A percentile compares a stretch with the other conserved stretches of the same genome.
These are phyloP conservation scores for Coemansia sp. DNA, from an alignment of 192 early-diverging fungal species.

Conservation along the genomic window DNA sequence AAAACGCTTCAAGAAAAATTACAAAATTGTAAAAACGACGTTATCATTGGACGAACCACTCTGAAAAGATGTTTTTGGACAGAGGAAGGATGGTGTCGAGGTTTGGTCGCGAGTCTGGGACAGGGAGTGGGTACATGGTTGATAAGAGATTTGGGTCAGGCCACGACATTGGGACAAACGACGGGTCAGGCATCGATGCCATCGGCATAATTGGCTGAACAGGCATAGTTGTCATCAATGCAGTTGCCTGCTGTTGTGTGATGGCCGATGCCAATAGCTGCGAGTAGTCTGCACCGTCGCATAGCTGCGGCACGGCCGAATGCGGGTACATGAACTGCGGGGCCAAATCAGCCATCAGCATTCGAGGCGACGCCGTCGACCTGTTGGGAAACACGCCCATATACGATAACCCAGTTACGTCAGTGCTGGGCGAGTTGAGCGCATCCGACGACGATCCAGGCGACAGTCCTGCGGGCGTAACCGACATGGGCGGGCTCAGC, in stretches of 20 bases:
- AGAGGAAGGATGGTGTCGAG: constrained; percentile 23
- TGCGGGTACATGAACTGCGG: constrained; percentile 18
- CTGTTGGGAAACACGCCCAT: constrained; percentile 11
- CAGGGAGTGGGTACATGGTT: not conserved
- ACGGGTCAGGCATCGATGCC: not conserved
- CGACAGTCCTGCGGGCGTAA: not conserved
- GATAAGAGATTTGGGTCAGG: not conserved
- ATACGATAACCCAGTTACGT: constrained; percentile 21
- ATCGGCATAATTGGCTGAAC: not conserved
- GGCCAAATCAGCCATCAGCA: constrained; percentile 12
- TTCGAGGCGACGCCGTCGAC: constrained; percentile 23
- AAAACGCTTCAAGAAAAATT: constrained; percentile 8
- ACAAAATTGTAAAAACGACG: not conserved
- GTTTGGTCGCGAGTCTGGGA: not conserved
- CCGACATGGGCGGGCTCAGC: constrained; percentile 3
- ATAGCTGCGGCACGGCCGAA: constrained; percentile 4
- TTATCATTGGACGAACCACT: constrained; percentile 26
- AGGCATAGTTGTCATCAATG: constrained; percentile 7
- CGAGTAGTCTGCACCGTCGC: constrained; percentile 13
- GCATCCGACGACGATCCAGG: constrained; percentile 3
- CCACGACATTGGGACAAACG: not conserved
- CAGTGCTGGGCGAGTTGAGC: not conserved
- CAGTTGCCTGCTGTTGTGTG: constrained; percentile 20
- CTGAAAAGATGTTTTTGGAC: constrained; percentile 21
- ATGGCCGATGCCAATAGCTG: constrained; percentile 13